Evolutionary conservation across 495 filamentous ascomycete species (phyloP).

Genomic region (Penicillium lagena): DNA sequence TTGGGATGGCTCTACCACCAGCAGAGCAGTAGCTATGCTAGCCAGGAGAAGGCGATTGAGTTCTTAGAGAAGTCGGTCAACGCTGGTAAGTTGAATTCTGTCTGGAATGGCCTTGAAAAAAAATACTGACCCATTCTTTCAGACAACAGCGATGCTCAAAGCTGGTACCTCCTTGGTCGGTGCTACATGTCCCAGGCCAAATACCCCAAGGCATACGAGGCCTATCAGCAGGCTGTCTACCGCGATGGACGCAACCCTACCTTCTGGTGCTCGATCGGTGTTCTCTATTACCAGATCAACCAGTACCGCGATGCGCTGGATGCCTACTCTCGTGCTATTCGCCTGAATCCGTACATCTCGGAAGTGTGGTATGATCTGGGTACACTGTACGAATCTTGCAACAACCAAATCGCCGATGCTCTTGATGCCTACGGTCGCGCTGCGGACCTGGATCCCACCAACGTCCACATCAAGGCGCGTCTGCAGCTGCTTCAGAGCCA

Average conservation of each 20-base stretch:
- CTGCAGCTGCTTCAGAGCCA: slow-evolving; percentile 80
- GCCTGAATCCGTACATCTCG: slow-evolving; percentile 96
- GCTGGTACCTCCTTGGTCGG: slow-evolving; percentile 95
- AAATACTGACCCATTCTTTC: neutral
- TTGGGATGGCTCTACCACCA: slow-evolving; percentile 98
- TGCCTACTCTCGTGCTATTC: slow-evolving; percentile 96
- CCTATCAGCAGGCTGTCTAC: slow-evolving; percentile 98
- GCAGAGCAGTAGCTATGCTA: slow-evolving; percentile 79
- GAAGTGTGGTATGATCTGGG: slow-evolving; percentile 99
- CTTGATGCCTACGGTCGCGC: slow-evolving; percentile 93
- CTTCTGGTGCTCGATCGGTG: slow-evolving; percentile 99
- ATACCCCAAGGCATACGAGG: slow-evolving; percentile 98
- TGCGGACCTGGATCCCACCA: slow-evolving; percentile 86
- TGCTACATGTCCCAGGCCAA: slow-evolving; percentile 99
- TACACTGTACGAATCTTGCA: slow-evolving; percentile 96
- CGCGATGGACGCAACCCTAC: slow-evolving; percentile 97
- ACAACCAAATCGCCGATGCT: slow-evolving; percentile 96
- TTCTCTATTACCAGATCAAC: slow-evolving; percentile 99
- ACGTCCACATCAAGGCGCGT: slow-evolving; percentile 94
- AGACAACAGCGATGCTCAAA: slow-evolving; percentile 94
- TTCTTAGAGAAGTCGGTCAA: slow-evolving; percentile 95
- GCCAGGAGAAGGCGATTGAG: slow-evolving; percentile 93
- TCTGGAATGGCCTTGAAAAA: neutral
- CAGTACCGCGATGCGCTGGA: slow-evolving; percentile 98
- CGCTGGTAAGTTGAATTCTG: slow-evolving; percentile 58